These are phyloP conservation scores for Schizophyllum commune DNA, from an alignment of 1,284 basidiomycete species.

Conservation along the genomic window DNA sequence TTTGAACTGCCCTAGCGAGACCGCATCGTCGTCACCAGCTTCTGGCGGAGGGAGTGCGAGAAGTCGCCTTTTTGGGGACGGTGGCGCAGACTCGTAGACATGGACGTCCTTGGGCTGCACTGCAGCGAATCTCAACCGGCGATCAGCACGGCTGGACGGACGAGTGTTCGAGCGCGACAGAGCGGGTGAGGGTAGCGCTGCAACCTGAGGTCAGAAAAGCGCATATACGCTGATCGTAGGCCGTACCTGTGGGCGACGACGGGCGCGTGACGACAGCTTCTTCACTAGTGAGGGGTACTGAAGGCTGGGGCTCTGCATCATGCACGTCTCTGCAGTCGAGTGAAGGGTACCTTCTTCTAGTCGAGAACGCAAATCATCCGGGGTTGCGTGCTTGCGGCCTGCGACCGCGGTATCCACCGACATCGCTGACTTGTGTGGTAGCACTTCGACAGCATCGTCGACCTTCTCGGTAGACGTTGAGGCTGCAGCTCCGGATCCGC, in stretches of 20 bases:
- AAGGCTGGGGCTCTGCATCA: neutral
- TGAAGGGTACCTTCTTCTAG: neutral
- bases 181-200: slow-evolving; percentile 28
- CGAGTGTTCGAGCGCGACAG: slow-evolving; percentile 30
- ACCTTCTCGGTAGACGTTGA: neutral
- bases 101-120: slow-evolving; percentile 45
- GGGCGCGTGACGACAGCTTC: neutral
- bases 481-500: neutral
- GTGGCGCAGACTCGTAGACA: slow-evolving; percentile 72
- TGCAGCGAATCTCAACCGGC: slow-evolving; percentile 38
- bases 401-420: neutral
- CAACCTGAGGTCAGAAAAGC: slow-evolving; percentile 15
- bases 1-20: slow-evolving; percentile 48
- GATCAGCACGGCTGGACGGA: slow-evolving; percentile 35
- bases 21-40: slow-evolving; percentile 28
- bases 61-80: slow-evolving; percentile 54
- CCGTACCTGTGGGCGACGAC: neutral
- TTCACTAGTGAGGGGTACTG: neutral
- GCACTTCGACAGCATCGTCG: no score
- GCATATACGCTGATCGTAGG: neutral
- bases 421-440: no score
- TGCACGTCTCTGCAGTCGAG: neutral
- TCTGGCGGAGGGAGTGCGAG: slow-evolving; percentile 53
- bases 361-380: neutral
- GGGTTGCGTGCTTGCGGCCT: neutral